Base-by-base conservation (phyloP, 192 early-diverging fungal species). In the Coemansia sp. region DNA sequence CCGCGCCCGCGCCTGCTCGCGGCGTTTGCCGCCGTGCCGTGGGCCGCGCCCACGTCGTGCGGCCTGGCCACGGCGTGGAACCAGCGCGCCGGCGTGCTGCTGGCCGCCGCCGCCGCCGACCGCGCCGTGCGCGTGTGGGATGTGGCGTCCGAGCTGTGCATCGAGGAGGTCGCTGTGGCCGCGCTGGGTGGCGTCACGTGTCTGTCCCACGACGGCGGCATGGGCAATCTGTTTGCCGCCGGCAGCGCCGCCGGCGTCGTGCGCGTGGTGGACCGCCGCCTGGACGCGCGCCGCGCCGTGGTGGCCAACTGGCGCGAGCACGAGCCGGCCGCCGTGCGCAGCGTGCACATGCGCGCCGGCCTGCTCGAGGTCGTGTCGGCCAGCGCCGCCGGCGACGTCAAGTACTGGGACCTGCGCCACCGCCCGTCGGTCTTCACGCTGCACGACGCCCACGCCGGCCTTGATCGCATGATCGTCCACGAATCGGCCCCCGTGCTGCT, bases 51-150 rank as follows among this genome's bases (percentile, higher is more conserved):
- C 34, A 25, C 13, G 15, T 13, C 23, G 19, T 11, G 56, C 27
- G 61, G 53, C 36, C 57, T 76, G 45, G 72, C 58, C 7, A 65
- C 72, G 0, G 72, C 72, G 33, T 76, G 72, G 72, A 76, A 61
- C 62, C 72, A 76, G 54, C 72, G 72, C 33, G 58, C 48, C 27
- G 65, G 56, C 18, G 45, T 68, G 33, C 45, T 76, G 49, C 61
- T 68, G 49, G 72, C 72, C 0, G 72, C 65, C 35, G n/a, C n/a
- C 5, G 72, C 65, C 49, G 54, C 56, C 54, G 61, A 60, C 34
- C 60, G 61, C 47, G 63, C 60, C 38, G 58, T 80, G 22, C 71
- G 71, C 8, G 58, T 80, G 14, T 80, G 78, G 78, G 78, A 80
- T 33, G 33, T 80, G 14, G 33, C 52, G 11, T 15, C 53, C 2